phyloP scores from a whole-genome alignment of 257 asterid genomes.

The Solanum sejunctum region DNA sequence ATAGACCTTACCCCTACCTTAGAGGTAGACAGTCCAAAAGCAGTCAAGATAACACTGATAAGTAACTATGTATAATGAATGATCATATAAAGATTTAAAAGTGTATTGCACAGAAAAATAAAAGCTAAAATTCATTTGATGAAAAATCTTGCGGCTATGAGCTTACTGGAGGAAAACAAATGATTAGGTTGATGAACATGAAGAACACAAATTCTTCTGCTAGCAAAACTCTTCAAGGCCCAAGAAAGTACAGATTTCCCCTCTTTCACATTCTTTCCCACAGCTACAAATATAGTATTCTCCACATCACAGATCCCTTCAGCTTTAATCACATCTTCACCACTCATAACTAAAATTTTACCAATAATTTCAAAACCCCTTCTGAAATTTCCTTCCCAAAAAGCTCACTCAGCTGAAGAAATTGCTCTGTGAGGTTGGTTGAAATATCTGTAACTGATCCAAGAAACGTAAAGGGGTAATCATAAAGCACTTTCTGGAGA shows the following conservation, averaged over 20 bases:
- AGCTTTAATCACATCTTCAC: constrained; percentile 27
- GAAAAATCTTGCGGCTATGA: background rate
- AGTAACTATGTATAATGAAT: background rate
- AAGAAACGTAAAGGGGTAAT: background rate
- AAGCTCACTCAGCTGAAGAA: background rate
- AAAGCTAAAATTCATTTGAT: background rate
- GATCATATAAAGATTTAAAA: background rate
- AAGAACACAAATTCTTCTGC: constrained; percentile 42
- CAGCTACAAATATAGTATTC: constrained; percentile 49
- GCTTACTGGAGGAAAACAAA: constrained; percentile 39
- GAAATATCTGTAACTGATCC: background rate
- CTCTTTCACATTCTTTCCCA: constrained; percentile 56
- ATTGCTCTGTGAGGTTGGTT: background rate
- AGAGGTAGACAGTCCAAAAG: background rate
- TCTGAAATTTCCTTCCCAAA: background rate
- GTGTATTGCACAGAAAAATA: background rate
- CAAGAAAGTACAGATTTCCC: constrained; percentile 55
- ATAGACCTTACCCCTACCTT: background rate
- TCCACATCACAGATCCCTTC: constrained; percentile 24
- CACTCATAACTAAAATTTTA: constrained; percentile 23
- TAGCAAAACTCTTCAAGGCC: constrained; percentile 43
- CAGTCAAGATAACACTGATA: background rate
- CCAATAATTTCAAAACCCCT: background rate
- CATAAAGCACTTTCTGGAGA: background rate
- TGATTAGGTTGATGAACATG: constrained; percentile 69